Evolutionary conservation across 768 basidiomycete species (phyloP), one percentile per base, ranked within the genome.

Genomic region (Leccinum barrowsii): DNA sequence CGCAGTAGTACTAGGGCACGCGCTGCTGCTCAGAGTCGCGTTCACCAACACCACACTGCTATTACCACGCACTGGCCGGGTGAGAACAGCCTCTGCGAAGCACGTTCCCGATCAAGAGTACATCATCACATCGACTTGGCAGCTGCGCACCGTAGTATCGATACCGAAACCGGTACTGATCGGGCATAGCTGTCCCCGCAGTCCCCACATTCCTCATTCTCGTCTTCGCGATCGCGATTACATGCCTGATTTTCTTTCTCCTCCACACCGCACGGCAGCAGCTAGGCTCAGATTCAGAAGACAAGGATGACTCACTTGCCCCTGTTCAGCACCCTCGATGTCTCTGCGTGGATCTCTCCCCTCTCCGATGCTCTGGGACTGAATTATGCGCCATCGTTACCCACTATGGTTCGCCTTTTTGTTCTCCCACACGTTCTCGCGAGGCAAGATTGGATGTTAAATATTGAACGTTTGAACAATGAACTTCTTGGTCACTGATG

Each of bases 231-330:
- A 42, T n/a, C n/a, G n/a, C 22, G 24, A 50, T 63, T 11, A 32
- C 55, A 26, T 65, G 30, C 32, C 15, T 65, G 3, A 30, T 52
- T 59, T 13, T 5, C 58, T 0, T 19, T 59, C 40, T 32, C 32
- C 32, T 50, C 61, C 21, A 1, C 40, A 42, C 40, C 40, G 40
- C n/a, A n/a, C 8, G n/a, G 40, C 6, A n/a, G 40, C n/a, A 42
- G 17, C 40, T 42, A 42, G 40, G 40, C n/a, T 42, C n/a, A 10
- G 40, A 42, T n/a, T 42, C 2, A 5, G 40, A 42, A 42, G n/a
- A 42, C 40, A n/a, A n/a, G n/a, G 40, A n/a, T 10, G 40, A n/a
- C 4, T 42, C 8, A 42, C n/a, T 17, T 7, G 0, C 7, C 35
- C 15, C 3, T 35, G 15, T 35, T 35, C 6, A 35, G 34, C 34